These are phyloP conservation scores for Phytophthora cryptogea DNA, from an alignment of 352 stramenopile genomes.

Conservation along the genomic window DNA sequence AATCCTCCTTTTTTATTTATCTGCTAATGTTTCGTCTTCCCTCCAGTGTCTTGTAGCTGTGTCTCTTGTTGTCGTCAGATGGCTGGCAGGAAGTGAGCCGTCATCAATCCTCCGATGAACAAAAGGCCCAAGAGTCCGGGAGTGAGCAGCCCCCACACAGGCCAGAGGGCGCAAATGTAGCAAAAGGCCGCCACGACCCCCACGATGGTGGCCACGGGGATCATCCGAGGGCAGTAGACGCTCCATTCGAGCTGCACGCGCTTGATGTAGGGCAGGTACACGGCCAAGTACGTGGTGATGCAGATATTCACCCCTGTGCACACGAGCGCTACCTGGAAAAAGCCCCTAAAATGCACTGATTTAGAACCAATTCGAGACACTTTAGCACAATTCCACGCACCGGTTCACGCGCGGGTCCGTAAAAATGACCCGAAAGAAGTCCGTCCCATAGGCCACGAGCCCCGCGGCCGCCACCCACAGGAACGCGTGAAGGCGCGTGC, in stretches of 20 bases:
- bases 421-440: conserved; percentile 77
- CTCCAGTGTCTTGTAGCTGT: conserved; percentile 1
- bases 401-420: conserved; percentile 56
- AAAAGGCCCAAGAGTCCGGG: conserved; percentile 90
- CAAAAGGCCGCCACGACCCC: conserved; percentile 65
- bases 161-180: conserved; percentile 91
- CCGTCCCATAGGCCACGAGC: conserved; percentile 59
- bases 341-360: conserved; percentile 47
- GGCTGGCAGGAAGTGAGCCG: conserved; percentile 92
- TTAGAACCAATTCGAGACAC: conserved; percentile 1
- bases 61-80: conserved; percentile 45
- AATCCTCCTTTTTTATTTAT: conserved; percentile 35
- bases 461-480: conserved; percentile 70
- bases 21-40: conserved; percentile 3
- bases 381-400: conserved; percentile 9
- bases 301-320: conserved; percentile 84
- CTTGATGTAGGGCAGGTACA: conserved; percentile 89
- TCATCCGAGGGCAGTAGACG: conserved; percentile 93
- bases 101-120: conserved; percentile 92
- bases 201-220: conserved; percentile 84
- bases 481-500: conserved; percentile 74
- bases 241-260: conserved; percentile 86
- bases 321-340: conserved; percentile 79
- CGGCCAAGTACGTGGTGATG: conserved; percentile 86
- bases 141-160: conserved; percentile 92